Percentiles rank a stretch among this genome's conserved stretches.
Evolutionary conservation across 768 basidiomycete genomes (phyloP).

Genomic region (Naganishia kalamii): DNA sequence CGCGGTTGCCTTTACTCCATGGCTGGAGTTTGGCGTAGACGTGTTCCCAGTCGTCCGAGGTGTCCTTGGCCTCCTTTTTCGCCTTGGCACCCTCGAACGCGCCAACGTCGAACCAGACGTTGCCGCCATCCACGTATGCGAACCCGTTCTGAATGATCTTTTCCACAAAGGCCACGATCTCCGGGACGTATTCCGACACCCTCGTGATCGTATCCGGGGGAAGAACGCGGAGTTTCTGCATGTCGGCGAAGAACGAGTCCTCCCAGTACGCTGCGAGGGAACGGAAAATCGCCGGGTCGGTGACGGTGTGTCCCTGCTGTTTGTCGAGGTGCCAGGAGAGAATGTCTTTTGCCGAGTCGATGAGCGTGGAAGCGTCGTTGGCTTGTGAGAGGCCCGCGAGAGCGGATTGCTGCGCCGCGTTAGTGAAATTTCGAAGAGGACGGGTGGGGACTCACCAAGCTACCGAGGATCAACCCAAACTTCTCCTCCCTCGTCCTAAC

Average conservation of each 20-base stretch:
- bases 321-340: conserved; percentile 66
- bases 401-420: conserved; percentile 13
- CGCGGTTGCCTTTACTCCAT: conserved; percentile 88
- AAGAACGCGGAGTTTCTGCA: conserved; percentile 77
- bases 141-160: conserved; percentile 79
- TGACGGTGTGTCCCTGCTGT: conserved; percentile 69
- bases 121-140: conserved; percentile 68
- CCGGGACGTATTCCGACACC: conserved; percentile 94
- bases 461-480: conserved; percentile 77
- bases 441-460: conserved; percentile 64
- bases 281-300: conserved; percentile 78
- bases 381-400: conserved; percentile 14
- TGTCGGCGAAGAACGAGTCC: conserved; percentile 79
- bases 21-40: conserved; percentile 91
- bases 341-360: conserved; percentile 71
- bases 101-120: conserved; percentile 83
- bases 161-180: conserved; percentile 84
- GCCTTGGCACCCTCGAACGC: conserved; percentile 64
- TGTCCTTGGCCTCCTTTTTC: conserved; percentile 40
- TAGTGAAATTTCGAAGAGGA: too few species aligned
- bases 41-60: conserved; percentile 50
- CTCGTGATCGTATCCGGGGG: conserved; percentile 86
- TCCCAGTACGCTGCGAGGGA: conserved; percentile 84
- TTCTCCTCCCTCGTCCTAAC: conserved; percentile 78
- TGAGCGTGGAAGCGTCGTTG: conserved; percentile 47